These are phyloP conservation scores for Trametes cinnabarina DNA, from an alignment of 768 basidiomycete genomes.

Conservation along the genomic window DNA sequence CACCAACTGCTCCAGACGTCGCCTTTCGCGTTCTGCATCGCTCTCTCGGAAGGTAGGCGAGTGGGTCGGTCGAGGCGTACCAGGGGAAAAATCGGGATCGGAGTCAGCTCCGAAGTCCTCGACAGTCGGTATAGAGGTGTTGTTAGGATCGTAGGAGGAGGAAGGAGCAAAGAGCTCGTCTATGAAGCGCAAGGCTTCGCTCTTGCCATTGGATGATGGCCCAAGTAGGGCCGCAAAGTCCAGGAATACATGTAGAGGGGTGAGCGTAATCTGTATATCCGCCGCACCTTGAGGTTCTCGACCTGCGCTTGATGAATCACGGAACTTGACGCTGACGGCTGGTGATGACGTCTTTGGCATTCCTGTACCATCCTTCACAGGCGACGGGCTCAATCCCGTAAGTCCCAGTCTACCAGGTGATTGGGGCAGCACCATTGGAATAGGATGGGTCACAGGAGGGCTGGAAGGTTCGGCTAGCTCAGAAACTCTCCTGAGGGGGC, in stretches of 20 bases:
- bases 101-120: constrained; percentile 1
- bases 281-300: background rate
- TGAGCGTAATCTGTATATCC: constrained; percentile 42
- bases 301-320: background rate
- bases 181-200: constrained; percentile 46
- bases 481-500: background rate
- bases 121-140: background rate
- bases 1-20: constrained; percentile 50
- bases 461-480: background rate
- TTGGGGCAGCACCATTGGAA: constrained; percentile 7
- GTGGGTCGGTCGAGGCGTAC: constrained; percentile 32
- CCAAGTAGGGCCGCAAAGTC: constrained; percentile 54
- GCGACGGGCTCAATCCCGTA: constrained; percentile 4
- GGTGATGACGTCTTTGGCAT: background rate
- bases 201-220: constrained; percentile 26
- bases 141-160: background rate
- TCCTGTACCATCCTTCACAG: background rate
- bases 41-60: background rate
- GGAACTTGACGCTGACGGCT: constrained; percentile 12
- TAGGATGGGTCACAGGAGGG: background rate
- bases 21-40: constrained; percentile 32
- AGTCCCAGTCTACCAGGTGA: constrained; percentile 18
- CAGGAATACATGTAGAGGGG: constrained; percentile 74
- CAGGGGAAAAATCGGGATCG: constrained; percentile 35
- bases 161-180: constrained; percentile 37